Base-by-base conservation (phyloP, 148 eudicot species). In the Heliosperma pusillum region DNA sequence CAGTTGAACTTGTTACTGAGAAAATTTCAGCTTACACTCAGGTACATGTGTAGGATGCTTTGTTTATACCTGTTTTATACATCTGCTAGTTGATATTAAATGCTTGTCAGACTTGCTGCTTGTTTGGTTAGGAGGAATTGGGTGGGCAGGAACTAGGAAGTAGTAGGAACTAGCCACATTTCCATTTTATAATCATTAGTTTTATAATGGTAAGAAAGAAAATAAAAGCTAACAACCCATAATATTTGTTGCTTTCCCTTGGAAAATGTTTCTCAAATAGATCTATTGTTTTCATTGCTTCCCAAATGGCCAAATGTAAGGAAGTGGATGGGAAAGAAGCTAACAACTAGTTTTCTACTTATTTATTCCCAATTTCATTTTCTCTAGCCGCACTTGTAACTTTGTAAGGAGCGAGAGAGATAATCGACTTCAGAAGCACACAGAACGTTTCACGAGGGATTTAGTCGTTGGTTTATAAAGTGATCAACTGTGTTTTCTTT, bases 1-100 rank as follows among this genome's bases (percentile, higher is more conserved):
- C 92, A 57, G 79, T 95, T 86, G 99, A 95, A 81, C 83, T 86
- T 74, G 83, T 93, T 71, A 92, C 88, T 13, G 99, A 92, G 73
- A 95, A 84, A 82, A 87, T 92, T 69, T 86, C 90, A 67, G 83
- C 80, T 29, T 86, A 85, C 76, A 29, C 85, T 67, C 93, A 84
- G 96, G 97, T 95, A 89, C 53, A 17, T 25, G 22, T 67, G 53
- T 70, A 27, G 7, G 11, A 24, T 25, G 36, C 33, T 26, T 20
- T 44, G 50, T 66, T 45, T 64, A 21, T 33, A 29, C 45, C 45
- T 29, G 45, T 29, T 65, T 47, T 70, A 30, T 20, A 5, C 33
- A 25, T 73, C 29, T 52, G 44, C 80, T 52, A 25, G 57, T 56
- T 15, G 15, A 63, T 64, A 25, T 20, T 22, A 2, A n/a, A n/a